Base-by-base conservation (phyloP, 2,329 filamentous ascomycete species). In the Cladosporium halotolerans region DNA sequence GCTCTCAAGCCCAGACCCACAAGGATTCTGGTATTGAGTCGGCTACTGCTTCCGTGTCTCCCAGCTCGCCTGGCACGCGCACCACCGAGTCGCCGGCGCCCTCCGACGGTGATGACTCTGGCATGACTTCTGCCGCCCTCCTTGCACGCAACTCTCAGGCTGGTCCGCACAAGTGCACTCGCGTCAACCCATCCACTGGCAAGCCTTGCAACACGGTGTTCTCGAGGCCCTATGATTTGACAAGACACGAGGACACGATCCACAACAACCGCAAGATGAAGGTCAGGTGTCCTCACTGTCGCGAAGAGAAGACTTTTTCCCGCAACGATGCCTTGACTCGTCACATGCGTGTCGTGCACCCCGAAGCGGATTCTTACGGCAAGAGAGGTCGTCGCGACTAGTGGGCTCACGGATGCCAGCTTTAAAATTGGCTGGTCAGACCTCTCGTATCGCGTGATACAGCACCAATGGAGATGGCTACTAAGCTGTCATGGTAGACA, bases 301-400 rank as follows among this genome's bases (percentile, higher is more conserved):
- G 88, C 1, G 91, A 97, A 64, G 92, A 97, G 66, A 97, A 97
- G 79, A 95, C 89, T 0, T 99, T 99, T 67, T 96, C 90, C 62
- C 84, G 93, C 54, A 93, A 92, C 59, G 93, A 99, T 74, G 93
- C 93, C 1, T 78, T 97, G 45, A 97, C 92, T 11, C 79, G 93
- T 56, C 93, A 99, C 68, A 95, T 96, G 79, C 84, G 90, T 34
- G 91, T 96, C 45, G 92, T 95, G 58, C 92, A 70, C 91, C 92
- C 0, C 16, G 89, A 96, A 57, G 80, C 92, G 53, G 86, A 91
- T 58, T 85, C 88, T 62, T 84, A 86, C n/a, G 86, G 88, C 62
- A 86, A 85, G 71, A 71, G 76, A 57, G 69, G 72, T 40, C 63
- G 69, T 43, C 69, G 73, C 45, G 70, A 36, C 9, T 36, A 28